Evolutionary conservation across 2,329 filamentous ascomycete genomes (phyloP).

Genomic region (Talaromyces sp.): DNA sequence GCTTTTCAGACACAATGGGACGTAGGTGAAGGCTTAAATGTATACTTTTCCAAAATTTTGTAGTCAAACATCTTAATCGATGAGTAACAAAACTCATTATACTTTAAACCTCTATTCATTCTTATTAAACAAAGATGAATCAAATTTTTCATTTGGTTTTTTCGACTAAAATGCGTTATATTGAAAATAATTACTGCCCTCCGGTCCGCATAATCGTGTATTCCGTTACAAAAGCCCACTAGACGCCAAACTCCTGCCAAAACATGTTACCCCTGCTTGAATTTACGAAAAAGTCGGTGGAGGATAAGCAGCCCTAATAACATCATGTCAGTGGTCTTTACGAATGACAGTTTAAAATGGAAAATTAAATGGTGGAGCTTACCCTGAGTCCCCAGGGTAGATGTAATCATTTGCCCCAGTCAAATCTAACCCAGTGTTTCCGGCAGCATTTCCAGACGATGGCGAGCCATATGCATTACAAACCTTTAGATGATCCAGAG

Average conservation of each 20-base stretch:
- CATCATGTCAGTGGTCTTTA: neutral
- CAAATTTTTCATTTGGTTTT: neutral
- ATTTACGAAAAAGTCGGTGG: slow-evolving; percentile 1
- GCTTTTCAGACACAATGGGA: neutral
- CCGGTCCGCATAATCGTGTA: neutral
- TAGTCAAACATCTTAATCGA: neutral
- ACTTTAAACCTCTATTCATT: neutral
- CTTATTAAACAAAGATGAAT: neutral
- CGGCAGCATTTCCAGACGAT: slow-evolving; percentile 19
- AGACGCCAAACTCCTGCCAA: neutral
- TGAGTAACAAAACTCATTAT: neutral
- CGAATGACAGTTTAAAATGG: no score
- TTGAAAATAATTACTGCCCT: neutral
- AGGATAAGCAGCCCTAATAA: slow-evolving; percentile 7
- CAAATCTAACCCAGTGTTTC: slow-evolving; percentile 7
- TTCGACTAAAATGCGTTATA: neutral
- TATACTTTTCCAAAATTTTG: neutral
- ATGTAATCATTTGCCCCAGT: slow-evolving; percentile 8
- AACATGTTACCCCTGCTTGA: neutral
- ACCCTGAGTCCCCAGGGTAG: slow-evolving; percentile 10
- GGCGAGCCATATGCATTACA: slow-evolving; percentile 20
- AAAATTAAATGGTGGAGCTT: neutral
- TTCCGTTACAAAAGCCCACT: neutral
- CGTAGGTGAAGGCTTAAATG: neutral
- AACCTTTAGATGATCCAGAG: slow-evolving; percentile 17